Percentiles rank a stretch among this genome's conserved stretches.
Conservation (phyloP, 2,329 filamentous ascomycete species). For the Diplocarpon mali region DNA sequence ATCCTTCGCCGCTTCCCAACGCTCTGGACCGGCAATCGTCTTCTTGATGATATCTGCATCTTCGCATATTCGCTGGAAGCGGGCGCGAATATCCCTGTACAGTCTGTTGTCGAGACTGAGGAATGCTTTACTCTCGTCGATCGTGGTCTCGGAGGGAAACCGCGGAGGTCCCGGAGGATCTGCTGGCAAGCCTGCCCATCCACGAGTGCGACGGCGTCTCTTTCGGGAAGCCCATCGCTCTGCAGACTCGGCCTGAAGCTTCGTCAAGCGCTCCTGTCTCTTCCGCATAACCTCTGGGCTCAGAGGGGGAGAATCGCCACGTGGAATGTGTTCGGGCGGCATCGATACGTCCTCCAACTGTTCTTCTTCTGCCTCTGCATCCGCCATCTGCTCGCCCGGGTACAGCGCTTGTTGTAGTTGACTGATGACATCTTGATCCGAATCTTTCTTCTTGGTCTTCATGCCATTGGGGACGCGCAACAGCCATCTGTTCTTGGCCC, state of each 20-base stretch:
- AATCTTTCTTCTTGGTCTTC: conserved; percentile 31
- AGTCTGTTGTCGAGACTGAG: conserved; percentile 50
- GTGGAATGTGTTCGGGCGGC: conserved; percentile 12
- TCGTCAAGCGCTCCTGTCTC: conserved; percentile 41
- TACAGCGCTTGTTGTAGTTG: conserved; percentile 27
- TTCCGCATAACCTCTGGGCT: conserved; percentile 39
- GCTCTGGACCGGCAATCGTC: conserved; percentile 59
- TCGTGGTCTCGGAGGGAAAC: conserved; percentile 73
- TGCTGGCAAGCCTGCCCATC: conserved; percentile 56
- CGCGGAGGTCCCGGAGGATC: conserved; percentile 59
- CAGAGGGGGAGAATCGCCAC: conserved; percentile 27
- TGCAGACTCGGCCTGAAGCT: conserved; percentile 46
- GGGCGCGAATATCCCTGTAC: conserved; percentile 54
- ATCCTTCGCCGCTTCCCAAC: conserved; percentile 62
- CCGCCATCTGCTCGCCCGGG: conserved; percentile 22
- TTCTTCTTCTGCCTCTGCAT: conserved; percentile 22
- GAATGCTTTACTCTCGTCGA: conserved; percentile 65
- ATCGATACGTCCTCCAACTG: conserved; percentile 21
- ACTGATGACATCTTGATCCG: conserved; percentile 26
- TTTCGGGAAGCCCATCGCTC: conserved; percentile 54
- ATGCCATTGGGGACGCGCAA: conserved; percentile 51
- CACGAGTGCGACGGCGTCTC: conserved; percentile 54
- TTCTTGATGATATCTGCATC: conserved; percentile 61
- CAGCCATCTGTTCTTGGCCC: conserved; percentile 57
- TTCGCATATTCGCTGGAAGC: conserved; percentile 61